Conservation (phyloP, 2,329 filamentous ascomycete species). For the Cladophialophora exuberans region DNA sequence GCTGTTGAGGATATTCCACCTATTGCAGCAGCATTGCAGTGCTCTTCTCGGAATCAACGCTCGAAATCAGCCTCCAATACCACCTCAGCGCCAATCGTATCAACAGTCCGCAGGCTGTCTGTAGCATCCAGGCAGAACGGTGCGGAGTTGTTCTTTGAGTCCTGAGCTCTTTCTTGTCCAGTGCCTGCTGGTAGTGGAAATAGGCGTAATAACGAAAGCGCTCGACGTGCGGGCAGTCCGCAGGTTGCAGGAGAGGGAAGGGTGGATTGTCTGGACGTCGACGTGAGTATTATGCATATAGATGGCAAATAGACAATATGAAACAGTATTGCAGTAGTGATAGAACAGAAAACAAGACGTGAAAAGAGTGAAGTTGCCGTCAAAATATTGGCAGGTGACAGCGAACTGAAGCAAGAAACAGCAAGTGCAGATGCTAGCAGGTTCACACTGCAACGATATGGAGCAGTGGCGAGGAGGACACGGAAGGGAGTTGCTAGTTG, state of each 20-base stretch:
- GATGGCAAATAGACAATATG: conserved; percentile 10
- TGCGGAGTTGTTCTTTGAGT: background rate
- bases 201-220: no score
- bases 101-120: no score
- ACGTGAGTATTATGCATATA: conserved; percentile 17
- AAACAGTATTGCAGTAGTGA: background rate
- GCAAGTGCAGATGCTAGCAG: conserved; percentile 5
- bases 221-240: no score
- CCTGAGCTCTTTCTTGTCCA: background rate
- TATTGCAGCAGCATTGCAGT: conserved; percentile 23
- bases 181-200: background rate
- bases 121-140: background rate
- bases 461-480: conserved; percentile 11
- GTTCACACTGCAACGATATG: conserved; percentile 1
- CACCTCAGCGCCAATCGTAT: conserved; percentile 3
- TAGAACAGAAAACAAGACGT: background rate
- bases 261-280: conserved; percentile 12
- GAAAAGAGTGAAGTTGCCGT: conserved; percentile 5
- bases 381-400: conserved; percentile 7
- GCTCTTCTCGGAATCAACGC: background rate
- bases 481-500: background rate
- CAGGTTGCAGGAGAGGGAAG: no score
- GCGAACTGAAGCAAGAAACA: conserved; percentile 5
- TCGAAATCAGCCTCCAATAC: background rate
- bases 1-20: conserved; percentile 15